A percentile compares a stretch with the other conserved stretches of the same genome.
Conservation (phyloP, 1,284 basidiomycete genomes). For the Neonothopanus nambi region DNA sequence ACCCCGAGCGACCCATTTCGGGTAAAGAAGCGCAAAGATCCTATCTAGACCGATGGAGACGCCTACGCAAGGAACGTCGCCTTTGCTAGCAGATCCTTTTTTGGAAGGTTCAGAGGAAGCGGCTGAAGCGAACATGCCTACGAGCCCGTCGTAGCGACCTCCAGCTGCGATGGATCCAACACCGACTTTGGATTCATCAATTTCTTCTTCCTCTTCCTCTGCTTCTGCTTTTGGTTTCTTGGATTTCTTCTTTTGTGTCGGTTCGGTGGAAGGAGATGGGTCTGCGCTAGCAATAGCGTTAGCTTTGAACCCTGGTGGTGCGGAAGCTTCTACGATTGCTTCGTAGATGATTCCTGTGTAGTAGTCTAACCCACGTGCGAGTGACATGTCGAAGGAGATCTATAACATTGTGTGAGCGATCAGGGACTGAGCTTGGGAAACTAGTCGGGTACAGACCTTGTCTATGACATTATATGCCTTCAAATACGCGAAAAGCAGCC, state of each 20-base stretch:
- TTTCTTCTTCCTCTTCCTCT: slow-evolving; percentile 67
- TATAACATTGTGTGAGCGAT: no score
- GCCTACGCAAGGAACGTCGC: slow-evolving; percentile 87
- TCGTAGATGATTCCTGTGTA: slow-evolving; percentile 99
- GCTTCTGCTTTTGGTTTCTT: slow-evolving; percentile 48
- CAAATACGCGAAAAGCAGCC: slow-evolving; percentile 82
- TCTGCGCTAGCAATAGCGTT: slow-evolving; percentile 45
- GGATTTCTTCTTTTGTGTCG: slow-evolving; percentile 48
- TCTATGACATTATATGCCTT: slow-evolving; percentile 81
- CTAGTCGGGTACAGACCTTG: slow-evolving; percentile 57
- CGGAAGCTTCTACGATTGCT: slow-evolving; percentile 90
- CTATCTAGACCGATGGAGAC: slow-evolving; percentile 94
- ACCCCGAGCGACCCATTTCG: slow-evolving; percentile 76
- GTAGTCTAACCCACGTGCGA: slow-evolving; percentile 96
- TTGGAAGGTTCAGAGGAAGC: slow-evolving; percentile 59
- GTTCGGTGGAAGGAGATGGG: slow-evolving; percentile 21
- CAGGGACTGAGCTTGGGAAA: no score
- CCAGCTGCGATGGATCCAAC: slow-evolving; percentile 98
- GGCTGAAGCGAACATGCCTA: slow-evolving; percentile 87
- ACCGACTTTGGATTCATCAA: slow-evolving; percentile 92
- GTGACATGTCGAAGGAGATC: slow-evolving; percentile 95
- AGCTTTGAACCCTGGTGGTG: slow-evolving; percentile 79
- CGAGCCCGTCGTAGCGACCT: slow-evolving; percentile 96
- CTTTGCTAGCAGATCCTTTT: slow-evolving; percentile 46
- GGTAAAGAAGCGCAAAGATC: slow-evolving; percentile 93